Conservation (phyloP, 108 stramenopile genomes). For the Cyclostephanos tholiformis region DNA sequence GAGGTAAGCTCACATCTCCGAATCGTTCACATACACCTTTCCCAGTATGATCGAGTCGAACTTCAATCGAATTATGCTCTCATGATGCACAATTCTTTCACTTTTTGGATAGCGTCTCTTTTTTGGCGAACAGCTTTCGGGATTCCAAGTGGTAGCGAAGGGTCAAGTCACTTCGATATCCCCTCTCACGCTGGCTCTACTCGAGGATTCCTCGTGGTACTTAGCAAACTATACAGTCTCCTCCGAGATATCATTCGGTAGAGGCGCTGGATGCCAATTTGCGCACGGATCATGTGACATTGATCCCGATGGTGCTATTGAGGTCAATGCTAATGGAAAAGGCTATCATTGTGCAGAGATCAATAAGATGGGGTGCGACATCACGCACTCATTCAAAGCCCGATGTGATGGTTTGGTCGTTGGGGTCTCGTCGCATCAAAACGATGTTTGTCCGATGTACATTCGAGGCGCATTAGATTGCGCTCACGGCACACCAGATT, state of each 20-base stretch:
- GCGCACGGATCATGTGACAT: slow-evolving; percentile 30
- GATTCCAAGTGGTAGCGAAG: slow-evolving; percentile 14
- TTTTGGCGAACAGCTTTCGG: slow-evolving; percentile 45
- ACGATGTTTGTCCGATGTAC: slow-evolving; percentile 33
- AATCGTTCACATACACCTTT: background rate
- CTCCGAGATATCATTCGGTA: slow-evolving; percentile 39
- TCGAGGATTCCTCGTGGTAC: slow-evolving; percentile 61
- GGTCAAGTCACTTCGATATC: slow-evolving; percentile 24
- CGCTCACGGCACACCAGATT: slow-evolving; percentile 12
- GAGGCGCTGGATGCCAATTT: slow-evolving; percentile 52
- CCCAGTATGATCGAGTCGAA: background rate
- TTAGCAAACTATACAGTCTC: slow-evolving; percentile 45
- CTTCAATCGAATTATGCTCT: background rate
- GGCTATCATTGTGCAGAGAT: slow-evolving; percentile 42
- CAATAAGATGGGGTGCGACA: slow-evolving; percentile 39
- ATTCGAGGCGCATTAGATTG: slow-evolving; percentile 36
- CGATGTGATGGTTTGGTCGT: slow-evolving; percentile 36
- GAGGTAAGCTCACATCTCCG: slow-evolving; percentile 20
- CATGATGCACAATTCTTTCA: background rate
- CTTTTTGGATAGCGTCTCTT: slow-evolving; percentile 39
- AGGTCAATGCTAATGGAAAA: slow-evolving; percentile 5
- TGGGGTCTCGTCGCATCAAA: background rate
- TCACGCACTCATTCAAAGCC: slow-evolving; percentile 43
- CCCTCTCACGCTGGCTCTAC: slow-evolving; percentile 50
- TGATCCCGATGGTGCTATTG: background rate